Conservation (phyloP, 371 early-diverging fungal species). For the Apophysomyces sp. region DNA sequence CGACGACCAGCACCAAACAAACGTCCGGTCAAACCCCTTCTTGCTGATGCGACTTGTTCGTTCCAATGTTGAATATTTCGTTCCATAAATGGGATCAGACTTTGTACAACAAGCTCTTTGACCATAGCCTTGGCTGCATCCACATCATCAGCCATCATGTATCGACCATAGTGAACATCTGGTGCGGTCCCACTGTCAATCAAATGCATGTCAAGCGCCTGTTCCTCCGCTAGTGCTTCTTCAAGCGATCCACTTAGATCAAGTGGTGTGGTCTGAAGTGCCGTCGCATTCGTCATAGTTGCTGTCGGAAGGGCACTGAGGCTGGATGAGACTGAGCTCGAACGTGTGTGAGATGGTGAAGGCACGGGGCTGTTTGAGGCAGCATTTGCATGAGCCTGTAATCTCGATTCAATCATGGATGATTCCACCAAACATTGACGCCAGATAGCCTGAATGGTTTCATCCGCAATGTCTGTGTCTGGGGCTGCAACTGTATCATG, state of each 20-base stretch:
- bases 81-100: constrained; percentile 90
- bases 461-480: constrained; percentile 2
- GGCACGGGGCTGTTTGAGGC: not conserved
- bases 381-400: constrained; percentile 18
- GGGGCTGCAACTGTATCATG: constrained; percentile 17
- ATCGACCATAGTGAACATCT: constrained; percentile 52
- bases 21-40: constrained; percentile 90
- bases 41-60: constrained; percentile 86
- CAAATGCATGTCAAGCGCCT: not conserved
- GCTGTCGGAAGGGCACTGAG: not conserved
- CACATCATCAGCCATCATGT: constrained; percentile 57
- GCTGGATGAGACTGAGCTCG: constrained; percentile 20
- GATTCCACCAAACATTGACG: constrained; percentile 13
- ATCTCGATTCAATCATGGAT: constrained; percentile 25
- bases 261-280: constrained; percentile 9
- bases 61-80: constrained; percentile 85
- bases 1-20: constrained; percentile 81
- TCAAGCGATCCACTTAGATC: constrained; percentile 9
- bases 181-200: not conserved
- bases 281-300: not conserved
- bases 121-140: constrained; percentile 52
- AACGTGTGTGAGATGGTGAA: constrained; percentile 12
- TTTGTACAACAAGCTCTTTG: constrained; percentile 67
- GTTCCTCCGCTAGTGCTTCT: constrained; percentile 1
- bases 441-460: constrained; percentile 22